Conservation (phyloP, 208 protist genomes). For the Wallacemonas sp. region DNA sequence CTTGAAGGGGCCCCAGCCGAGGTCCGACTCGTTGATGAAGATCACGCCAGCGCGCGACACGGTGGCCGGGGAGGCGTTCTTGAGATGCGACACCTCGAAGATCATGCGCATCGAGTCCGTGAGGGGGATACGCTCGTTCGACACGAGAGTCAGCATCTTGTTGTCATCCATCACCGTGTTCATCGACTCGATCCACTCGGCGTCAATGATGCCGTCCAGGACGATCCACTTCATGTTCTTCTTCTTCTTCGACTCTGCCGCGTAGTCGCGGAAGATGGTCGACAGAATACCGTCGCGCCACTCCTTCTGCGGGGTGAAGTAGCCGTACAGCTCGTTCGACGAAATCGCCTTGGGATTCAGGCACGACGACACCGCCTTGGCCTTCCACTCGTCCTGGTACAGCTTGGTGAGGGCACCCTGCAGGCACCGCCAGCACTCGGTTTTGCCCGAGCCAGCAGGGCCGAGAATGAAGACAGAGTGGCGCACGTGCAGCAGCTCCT, state of each 20-base stretch:
- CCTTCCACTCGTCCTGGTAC: conserved; percentile 92
- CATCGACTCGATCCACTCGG: conserved; percentile 99
- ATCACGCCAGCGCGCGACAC: conserved; percentile 98
- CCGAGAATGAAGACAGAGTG: conserved; percentile 99
- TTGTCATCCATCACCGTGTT: conserved; percentile 99
- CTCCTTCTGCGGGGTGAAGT: conserved; percentile 96
- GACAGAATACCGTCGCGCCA: conserved; percentile 97
- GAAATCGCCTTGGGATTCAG: conserved; percentile 99
- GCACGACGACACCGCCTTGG: conserved; percentile 88
- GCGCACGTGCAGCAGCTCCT: conserved; percentile 98
- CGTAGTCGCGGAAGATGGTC: conserved; percentile 96
- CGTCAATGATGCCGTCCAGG: conserved; percentile 98
- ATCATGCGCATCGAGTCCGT: conserved; percentile 98
- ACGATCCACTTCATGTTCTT: conserved; percentile 98
- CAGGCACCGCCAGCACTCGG: conserved; percentile 96
- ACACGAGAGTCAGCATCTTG: conserved; percentile 98
- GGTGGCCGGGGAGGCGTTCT: conserved; percentile 98
- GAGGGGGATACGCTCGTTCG: conserved; percentile 98
- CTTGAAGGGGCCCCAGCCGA: conserved; percentile 97
- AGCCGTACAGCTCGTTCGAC: conserved; percentile 98
- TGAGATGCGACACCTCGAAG: conserved; percentile 97
- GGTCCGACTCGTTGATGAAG: conserved; percentile 97
- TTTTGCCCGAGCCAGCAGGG: conserved; percentile 96
- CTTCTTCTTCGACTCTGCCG: conserved; percentile 95
- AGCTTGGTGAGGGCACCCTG: conserved; percentile 91